Evolutionary conservation across 148 eudicot genomes (phyloP).

Genomic region (Arbutus unedo): DNA sequence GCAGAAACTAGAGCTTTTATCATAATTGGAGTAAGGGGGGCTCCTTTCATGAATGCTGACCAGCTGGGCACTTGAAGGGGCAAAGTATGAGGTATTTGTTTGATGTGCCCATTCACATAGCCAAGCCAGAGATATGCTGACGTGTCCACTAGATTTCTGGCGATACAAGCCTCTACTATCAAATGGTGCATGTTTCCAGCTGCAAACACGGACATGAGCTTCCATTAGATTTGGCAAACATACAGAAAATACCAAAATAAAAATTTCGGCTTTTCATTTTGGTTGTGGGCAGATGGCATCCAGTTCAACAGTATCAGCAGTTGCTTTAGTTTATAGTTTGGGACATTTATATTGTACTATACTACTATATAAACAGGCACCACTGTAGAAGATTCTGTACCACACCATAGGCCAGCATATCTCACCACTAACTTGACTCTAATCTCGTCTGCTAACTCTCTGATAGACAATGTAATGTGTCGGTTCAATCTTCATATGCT

Average conservation of each 20-base stretch:
- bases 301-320: neutral
- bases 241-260: neutral
- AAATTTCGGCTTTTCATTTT: neutral
- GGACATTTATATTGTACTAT: neutral
- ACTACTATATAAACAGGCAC: neutral
- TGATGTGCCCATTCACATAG: constrained; percentile 57
- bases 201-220: constrained; percentile 33
- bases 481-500: neutral
- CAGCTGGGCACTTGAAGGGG: constrained; percentile 75
- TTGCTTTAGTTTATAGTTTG: neutral
- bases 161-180: constrained; percentile 89
- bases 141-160: constrained; percentile 79
- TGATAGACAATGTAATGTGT: neutral
- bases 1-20: constrained; percentile 65
- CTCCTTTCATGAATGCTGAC: constrained; percentile 87
- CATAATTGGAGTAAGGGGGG: constrained; percentile 65
- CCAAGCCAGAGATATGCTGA: constrained; percentile 96
- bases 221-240: neutral
- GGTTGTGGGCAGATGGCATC: constrained; percentile 6
- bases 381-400: neutral
- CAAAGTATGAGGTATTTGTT: constrained; percentile 55
- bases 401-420: neutral
- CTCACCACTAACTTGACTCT: neutral
- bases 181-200: constrained; percentile 92
- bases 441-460: neutral